These are phyloP conservation scores for Rutidosis leptorrhynchoides DNA, from an alignment of 129 eudicot species.

Conservation along the genomic window DNA sequence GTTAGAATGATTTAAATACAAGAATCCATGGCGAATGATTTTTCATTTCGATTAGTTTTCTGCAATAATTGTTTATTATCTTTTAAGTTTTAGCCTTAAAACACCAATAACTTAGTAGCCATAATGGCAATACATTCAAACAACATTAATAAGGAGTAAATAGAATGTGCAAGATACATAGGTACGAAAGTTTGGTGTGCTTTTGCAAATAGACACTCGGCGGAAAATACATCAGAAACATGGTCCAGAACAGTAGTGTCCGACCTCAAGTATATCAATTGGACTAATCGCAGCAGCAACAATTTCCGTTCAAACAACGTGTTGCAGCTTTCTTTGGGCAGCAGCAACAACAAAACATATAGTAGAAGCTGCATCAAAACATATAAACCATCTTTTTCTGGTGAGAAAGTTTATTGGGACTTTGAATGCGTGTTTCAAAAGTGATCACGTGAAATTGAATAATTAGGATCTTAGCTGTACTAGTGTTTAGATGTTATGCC, in stretches of 20 bases:
- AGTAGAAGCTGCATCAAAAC: slow-evolving; percentile 45
- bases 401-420: not conserved
- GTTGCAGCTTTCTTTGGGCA: slow-evolving; percentile 42
- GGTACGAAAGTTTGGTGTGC: slow-evolving; percentile 7
- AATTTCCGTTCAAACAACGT: slow-evolving; percentile 41
- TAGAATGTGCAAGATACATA: not conserved
- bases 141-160: not conserved
- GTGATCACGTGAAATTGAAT: not conserved
- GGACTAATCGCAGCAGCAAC: slow-evolving; percentile 35
- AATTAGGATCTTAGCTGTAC: not conserved
- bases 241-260: not conserved
- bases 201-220: not conserved
- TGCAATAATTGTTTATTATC: no score
- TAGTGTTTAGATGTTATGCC: not conserved
- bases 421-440: not conserved
- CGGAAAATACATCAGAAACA: not conserved
- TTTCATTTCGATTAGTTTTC: no score
- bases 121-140: not conserved
- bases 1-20: no score
- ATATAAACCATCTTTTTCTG: not conserved
- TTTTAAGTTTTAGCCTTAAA: not conserved
- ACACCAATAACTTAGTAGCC: not conserved
- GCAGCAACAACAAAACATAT: slow-evolving; percentile 57
- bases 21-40: no score
- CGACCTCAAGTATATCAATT: not conserved